Evolutionary conservation across 2,329 filamentous ascomycete genomes (phyloP).

Genomic region (Tolypocladium tundrense): DNA sequence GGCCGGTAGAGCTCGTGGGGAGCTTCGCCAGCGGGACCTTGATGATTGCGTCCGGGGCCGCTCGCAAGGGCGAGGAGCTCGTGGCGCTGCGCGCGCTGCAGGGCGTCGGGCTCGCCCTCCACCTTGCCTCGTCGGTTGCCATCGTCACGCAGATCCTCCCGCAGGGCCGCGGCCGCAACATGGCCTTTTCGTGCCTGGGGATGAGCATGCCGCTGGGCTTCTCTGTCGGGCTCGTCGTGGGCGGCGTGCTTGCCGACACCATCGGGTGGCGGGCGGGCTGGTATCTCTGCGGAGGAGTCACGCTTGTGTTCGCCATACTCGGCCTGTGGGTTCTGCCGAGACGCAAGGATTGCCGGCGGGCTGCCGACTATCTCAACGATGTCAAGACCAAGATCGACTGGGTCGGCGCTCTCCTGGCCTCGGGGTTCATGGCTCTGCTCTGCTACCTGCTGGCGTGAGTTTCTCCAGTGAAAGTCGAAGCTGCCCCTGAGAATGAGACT

Average conservation of each 20-base stretch:
- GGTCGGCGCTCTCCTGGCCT: slow-evolving; percentile 38
- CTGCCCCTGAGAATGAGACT: neutral
- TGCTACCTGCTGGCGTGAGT: slow-evolving; percentile 45
- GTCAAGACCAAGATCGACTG: slow-evolving; percentile 38
- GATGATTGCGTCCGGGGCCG: slow-evolving; percentile 20
- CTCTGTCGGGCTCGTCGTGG: slow-evolving; percentile 37
- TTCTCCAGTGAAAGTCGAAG: neutral
- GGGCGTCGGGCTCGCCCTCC: slow-evolving; percentile 25
- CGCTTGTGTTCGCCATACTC: slow-evolving; percentile 22
- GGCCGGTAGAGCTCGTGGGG: slow-evolving; percentile 22
- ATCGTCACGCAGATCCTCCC: slow-evolving; percentile 22
- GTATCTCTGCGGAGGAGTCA: slow-evolving; percentile 27
- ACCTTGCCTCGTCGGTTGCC: slow-evolving; percentile 23
- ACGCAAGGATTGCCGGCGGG: neutral
- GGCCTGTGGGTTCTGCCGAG: slow-evolving; percentile 25
- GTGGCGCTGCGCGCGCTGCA: slow-evolving; percentile 28
- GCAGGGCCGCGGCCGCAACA: slow-evolving; percentile 23
- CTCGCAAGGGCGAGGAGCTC: slow-evolving; percentile 18
- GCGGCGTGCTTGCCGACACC: slow-evolving; percentile 35
- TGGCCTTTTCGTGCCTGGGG: slow-evolving; percentile 32
- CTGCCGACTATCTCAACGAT: slow-evolving; percentile 10
- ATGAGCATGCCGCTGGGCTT: slow-evolving; percentile 38
- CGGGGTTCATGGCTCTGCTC: slow-evolving; percentile 33
- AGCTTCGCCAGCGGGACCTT: slow-evolving; percentile 17
- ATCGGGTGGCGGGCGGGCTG: slow-evolving; percentile 38